phyloP scores from a whole-genome alignment of 495 filamentous ascomycete genomes.

The Collariella sp. region DNA sequence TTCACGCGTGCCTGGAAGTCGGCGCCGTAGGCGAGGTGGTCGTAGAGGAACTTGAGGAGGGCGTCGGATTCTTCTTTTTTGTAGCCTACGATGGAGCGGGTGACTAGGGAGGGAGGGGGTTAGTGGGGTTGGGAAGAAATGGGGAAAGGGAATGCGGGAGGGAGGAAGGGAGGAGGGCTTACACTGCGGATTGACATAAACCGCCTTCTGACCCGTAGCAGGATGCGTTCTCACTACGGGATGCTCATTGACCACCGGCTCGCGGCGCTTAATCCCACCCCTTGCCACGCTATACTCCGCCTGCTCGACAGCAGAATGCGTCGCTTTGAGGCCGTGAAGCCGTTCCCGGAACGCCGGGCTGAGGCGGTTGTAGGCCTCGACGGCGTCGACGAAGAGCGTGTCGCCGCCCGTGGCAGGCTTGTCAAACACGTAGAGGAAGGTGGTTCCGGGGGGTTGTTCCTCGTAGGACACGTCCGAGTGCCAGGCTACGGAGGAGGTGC shows the following conservation, averaged over 20 bases:
- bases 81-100: constrained; percentile 59
- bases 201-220: constrained; percentile 72
- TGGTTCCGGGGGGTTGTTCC: constrained; percentile 75
- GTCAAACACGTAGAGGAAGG: constrained; percentile 73
- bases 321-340: constrained; percentile 66
- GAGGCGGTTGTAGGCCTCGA: constrained; percentile 69
- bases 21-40: constrained; percentile 71
- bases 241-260: constrained; percentile 63
- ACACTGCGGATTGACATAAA: constrained; percentile 85
- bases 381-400: constrained; percentile 65
- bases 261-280: constrained; percentile 57
- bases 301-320: constrained; percentile 69
- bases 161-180: constrained; percentile 27
- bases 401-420: constrained; percentile 69
- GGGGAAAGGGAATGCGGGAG: not conserved
- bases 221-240: constrained; percentile 77
- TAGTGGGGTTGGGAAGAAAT: constrained; percentile 2
- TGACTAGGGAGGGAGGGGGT: too few species aligned
- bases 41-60: constrained; percentile 80
- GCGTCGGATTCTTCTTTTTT: constrained; percentile 72
- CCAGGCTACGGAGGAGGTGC: constrained; percentile 66
- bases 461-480: constrained; percentile 81
- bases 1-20: constrained; percentile 86
- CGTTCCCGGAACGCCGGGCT: constrained; percentile 61
- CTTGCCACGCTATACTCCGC: constrained; percentile 46